Conservation (phyloP, 345 rosid genomes). For the Trapa bicornis region DNA sequence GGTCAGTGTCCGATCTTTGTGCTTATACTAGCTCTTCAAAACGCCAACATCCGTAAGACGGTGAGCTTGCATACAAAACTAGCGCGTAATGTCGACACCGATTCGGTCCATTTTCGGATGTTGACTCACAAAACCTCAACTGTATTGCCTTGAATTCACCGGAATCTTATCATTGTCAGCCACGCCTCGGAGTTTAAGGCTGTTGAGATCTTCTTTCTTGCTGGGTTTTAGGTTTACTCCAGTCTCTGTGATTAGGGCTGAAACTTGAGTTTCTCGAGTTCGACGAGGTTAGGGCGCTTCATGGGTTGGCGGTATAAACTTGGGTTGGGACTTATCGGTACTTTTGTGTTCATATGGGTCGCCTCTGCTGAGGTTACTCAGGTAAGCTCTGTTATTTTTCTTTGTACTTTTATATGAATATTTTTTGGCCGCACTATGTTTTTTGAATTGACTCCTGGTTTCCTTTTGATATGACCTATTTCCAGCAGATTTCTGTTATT, state of each 20-base stretch:
- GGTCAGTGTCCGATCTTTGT: background rate
- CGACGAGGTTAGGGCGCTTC: background rate
- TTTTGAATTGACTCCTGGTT: background rate
- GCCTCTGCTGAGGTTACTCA: conserved; percentile 44
- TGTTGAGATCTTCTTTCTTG: background rate
- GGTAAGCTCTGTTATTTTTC: conserved; percentile 6
- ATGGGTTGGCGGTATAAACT: conserved; percentile 48
- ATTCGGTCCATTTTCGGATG: background rate
- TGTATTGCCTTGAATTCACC: background rate
- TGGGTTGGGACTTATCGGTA: conserved; percentile 42
- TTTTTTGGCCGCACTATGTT: background rate
- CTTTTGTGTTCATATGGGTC: conserved; percentile 42
- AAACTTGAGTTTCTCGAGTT: background rate
- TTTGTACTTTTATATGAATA: background rate
- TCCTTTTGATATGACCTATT: conserved; percentile 6
- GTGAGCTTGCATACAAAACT: background rate
- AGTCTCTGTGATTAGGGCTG: background rate
- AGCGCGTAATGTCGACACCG: background rate
- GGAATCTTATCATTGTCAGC: background rate
- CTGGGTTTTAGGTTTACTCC: background rate
- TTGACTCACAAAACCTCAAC: background rate
- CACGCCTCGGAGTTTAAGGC: background rate
- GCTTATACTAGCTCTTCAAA: background rate
- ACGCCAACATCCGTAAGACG: background rate
- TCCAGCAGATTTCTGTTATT: background rate